Evolutionary conservation across 257 asterid species (phyloP).

Genomic region (Jacaranda copaia): DNA sequence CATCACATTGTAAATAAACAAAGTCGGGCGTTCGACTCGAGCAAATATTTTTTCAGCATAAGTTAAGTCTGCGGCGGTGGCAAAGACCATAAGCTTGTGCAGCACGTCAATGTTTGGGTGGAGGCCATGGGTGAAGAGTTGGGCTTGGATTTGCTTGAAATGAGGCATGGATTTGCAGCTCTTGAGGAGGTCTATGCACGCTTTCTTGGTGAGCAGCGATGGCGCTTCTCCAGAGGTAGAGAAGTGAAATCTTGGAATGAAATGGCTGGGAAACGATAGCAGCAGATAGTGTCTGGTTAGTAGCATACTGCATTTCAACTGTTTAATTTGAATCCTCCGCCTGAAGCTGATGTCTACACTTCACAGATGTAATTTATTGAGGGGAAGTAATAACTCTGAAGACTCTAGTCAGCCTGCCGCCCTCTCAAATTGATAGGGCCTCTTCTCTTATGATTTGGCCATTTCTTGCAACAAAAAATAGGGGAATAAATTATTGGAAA

Average conservation of each 20-base stretch:
- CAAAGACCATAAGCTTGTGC: conserved; percentile 74
- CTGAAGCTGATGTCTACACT: no score
- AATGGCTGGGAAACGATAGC: conserved; percentile 37
- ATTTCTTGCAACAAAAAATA: no score
- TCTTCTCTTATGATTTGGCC: no score
- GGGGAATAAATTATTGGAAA: no score
- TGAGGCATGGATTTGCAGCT: conserved; percentile 66
- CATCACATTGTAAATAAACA: conserved; percentile 76
- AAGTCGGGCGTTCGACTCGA: conserved; percentile 54
- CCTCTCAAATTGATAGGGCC: no score
- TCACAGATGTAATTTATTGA: no score
- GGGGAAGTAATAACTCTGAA: no score
- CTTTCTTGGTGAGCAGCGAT: conserved; percentile 44
- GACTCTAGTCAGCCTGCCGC: no score
- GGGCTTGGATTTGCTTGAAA: conserved; percentile 75
- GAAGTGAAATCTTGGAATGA: conserved; percentile 40
- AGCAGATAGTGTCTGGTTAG: no score
- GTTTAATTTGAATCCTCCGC: no score
- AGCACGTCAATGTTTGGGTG: conserved; percentile 64
- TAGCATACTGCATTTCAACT: no score
- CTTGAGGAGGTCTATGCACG: conserved; percentile 65
- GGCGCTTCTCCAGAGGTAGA: conserved; percentile 37
- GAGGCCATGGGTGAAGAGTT: conserved; percentile 60
- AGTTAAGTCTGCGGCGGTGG: conserved; percentile 49
- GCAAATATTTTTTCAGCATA: conserved; percentile 66